Evolutionary conservation across 148 eudicot genomes (phyloP).

Genomic region (Persicaria maculosa): DNA sequence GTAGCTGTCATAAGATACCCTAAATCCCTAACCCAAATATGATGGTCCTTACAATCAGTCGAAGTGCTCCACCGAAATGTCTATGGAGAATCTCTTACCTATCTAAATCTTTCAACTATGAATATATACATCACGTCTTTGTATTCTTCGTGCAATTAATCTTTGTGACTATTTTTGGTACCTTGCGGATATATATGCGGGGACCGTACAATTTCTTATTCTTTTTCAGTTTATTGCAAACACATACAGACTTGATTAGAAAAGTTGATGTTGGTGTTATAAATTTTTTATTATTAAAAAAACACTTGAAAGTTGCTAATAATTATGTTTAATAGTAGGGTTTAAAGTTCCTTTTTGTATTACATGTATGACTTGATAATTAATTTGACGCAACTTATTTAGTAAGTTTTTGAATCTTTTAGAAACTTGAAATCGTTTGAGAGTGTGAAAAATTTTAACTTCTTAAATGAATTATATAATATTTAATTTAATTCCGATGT

Average conservation of each 20-base stretch:
- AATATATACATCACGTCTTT: background rate
- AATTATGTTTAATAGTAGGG: background rate
- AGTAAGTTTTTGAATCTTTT: background rate
- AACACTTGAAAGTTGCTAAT: background rate
- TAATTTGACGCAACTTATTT: background rate
- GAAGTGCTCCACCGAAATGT: slow-evolving; percentile 5
- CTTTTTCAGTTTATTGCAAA: background rate
- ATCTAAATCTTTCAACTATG: background rate
- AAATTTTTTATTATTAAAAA: too few species aligned
- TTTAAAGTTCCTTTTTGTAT: background rate
- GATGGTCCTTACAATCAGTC: background rate
- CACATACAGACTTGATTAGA: too few species aligned
- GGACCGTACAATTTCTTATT: background rate
- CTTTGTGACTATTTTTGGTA: background rate
- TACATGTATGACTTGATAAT: background rate
- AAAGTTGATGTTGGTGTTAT: too few species aligned
- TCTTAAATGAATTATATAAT: too few species aligned
- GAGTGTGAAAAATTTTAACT: too few species aligned
- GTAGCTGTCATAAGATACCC: background rate
- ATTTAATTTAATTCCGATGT: too few species aligned
- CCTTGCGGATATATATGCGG: background rate
- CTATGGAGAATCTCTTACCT: background rate
- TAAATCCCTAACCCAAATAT: background rate
- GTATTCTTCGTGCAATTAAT: background rate
- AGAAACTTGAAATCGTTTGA: too few species aligned